Base-by-base conservation (phyloP, 768 basidiomycete species). In the Leccinum fibrillosum region DNA sequence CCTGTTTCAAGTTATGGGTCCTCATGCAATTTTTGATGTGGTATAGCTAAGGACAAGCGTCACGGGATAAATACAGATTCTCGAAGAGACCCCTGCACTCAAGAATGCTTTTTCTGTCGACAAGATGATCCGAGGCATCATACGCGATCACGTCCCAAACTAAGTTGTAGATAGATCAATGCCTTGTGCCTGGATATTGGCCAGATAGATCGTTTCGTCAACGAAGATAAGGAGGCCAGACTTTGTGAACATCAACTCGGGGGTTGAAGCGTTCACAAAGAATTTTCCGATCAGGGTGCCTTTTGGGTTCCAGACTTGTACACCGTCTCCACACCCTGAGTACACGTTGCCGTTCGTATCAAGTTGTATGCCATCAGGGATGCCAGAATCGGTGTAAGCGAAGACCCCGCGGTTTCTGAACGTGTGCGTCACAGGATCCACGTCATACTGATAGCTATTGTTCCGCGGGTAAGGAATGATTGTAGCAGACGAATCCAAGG, bases 261-360 rank as follows among this genome's bases (percentile, higher is more conserved):
- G 68, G 2, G 63, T 66, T 23, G 69, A 67, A 10, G 59, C 70
- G 21, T 51, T 65, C 2, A 83, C 3, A 3, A 53, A 60, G 52
- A 63, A 56, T 17, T 63, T 63, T 21, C 62, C 57, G 1, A 89
- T 72, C 1, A 89, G 76, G 0, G 76, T 79, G 1, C 87, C 86
- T 17, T 78, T 64, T 6, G 74, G 52, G 62, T 80, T 78, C 80
- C 83, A 85, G 5, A 86, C 85, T 25, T 89, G 82, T 0, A 83
- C 79, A 39, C 88, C 88, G 54, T 90, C 89, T n/a, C 82, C 86
- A 56, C 82, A 82, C 2, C 84, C 85, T 1, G 84, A 75, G 65
- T 84, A 90, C 0, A 90, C 80, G 60, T 90, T 89, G 0, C 86
- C 86, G 0, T 77, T 68, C 4, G 73, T 73, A 63, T 91, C 89